Conservation (phyloP, 1,284 basidiomycete species). For the Pascua guehoae region DNA sequence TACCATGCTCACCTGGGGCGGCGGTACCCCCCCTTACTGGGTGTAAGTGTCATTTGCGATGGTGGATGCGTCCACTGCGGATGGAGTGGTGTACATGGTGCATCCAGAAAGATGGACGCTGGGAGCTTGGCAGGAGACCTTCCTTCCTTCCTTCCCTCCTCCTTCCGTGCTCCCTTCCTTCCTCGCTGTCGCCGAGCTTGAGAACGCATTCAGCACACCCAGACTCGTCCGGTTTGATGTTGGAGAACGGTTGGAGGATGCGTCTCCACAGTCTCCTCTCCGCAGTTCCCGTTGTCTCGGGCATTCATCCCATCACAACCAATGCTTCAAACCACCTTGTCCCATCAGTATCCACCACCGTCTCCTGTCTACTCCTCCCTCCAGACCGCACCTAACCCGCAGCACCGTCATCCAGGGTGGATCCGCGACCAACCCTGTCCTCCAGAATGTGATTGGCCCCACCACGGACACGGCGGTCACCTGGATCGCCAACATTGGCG, state of each 20-base stretch:
- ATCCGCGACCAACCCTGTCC: slow-evolving; percentile 58
- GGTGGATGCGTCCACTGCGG: neutral
- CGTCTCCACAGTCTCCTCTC: too few relatives aligned
- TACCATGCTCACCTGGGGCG: slow-evolving; percentile 56
- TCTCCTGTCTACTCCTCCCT: too few relatives aligned
- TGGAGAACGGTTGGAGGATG: too few relatives aligned
- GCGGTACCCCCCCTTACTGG: slow-evolving; percentile 62
- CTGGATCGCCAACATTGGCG: slow-evolving; percentile 61
- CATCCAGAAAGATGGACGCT: neutral
- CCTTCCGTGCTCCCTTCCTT: neutral
- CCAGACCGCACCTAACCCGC: neutral
- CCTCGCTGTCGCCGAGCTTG: too few relatives aligned
- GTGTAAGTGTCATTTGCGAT: slow-evolving; percentile 43
- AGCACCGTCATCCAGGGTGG: slow-evolving; percentile 64
- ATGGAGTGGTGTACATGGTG: neutral
- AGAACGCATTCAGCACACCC: neutral
- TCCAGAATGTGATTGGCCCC: slow-evolving; percentile 46
- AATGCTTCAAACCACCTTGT: neutral
- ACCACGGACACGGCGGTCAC: slow-evolving; percentile 53
- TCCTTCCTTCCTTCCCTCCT: neutral
- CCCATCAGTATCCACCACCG: neutral
- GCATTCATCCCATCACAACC: neutral
- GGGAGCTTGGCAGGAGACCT: neutral
- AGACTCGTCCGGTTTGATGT: neutral
- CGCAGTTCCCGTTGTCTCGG: too few relatives aligned